Base-by-base conservation (phyloP, 192 early-diverging fungal genomes). In the Dimargaris cristalligena region DNA sequence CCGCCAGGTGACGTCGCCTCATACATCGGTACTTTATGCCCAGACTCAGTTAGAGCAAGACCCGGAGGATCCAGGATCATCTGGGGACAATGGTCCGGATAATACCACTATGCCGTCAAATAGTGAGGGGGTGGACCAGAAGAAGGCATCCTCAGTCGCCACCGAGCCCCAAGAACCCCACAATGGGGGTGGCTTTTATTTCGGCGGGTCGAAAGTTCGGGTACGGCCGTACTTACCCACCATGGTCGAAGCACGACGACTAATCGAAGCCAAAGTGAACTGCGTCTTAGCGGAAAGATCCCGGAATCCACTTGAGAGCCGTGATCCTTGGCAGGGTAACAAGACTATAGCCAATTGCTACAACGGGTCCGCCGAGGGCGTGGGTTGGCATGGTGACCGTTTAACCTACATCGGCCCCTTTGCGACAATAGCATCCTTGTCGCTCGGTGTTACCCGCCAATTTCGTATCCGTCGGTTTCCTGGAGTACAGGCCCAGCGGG, bases 361-460 rank as follows among this genome's bases (percentile, higher is more conserved):
- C 31, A 18, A 33, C 13, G 59, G 59, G n/a, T 46, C 59, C 3
- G 59, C 1, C n/a, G 32, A 60, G 30, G 47, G 47, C 22, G 25
- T 60, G 1, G 59, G 59, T 30, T 60, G 59, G 59, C 59, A 60
- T 22, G 47, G 34, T 47, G 59, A 60, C 59, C 35, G 44, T 3
- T 47, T 60, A n/a, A 46, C 59, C 45, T 16, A 45, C 14, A 60
- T 60, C 29, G 59, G 59, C 20, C 59, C 59, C 3, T 25, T 45
- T 6, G 28, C 59, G 11, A 60, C 59, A 25, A 60, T 60, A 29
- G 59, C 59, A 3, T 60, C 59, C 13, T 26, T 60, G 18, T 60
- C 59, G 14, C 23, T 60, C 22, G 59, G 59, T 16, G 59, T 49
- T n/a, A 60, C 44, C 3, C 41, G 59, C 8, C 30, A 48, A 3